These are phyloP conservation scores for Alliaria petiolata DNA, from an alignment of 345 rosid genomes.

Conservation along the genomic window DNA sequence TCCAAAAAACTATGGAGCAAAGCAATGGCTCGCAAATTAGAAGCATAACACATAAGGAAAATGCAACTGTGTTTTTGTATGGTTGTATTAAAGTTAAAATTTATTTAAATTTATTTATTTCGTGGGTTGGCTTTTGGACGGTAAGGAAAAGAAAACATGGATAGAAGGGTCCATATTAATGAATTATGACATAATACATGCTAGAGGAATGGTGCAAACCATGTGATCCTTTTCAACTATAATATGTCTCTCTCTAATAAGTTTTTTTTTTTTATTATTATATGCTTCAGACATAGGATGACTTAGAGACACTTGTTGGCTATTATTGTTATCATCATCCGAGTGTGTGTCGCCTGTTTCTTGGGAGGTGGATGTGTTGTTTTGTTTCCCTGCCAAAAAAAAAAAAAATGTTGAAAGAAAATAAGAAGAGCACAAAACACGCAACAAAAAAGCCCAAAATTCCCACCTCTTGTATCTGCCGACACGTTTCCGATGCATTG, in stretches of 20 bases:
- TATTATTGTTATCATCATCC: slow-evolving; percentile 25
- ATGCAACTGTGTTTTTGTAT: background rate
- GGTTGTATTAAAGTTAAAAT: no score
- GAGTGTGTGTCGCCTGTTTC: slow-evolving; percentile 35
- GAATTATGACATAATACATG: slow-evolving; percentile 24
- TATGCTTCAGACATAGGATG: slow-evolving; percentile 1
- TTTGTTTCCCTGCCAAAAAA: background rate
- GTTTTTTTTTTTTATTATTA: background rate
- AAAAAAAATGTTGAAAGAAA: background rate
- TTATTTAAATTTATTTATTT: background rate
- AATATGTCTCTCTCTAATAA: background rate
- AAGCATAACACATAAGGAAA: background rate
- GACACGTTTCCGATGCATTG: slow-evolving; percentile 22
- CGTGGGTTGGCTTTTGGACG: slow-evolving; percentile 24
- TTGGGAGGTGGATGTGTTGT: slow-evolving; percentile 28
- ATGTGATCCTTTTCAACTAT: slow-evolving; percentile 18
- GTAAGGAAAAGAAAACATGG: slow-evolving; percentile 22
- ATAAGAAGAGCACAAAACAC: background rate
- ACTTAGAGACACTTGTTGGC: slow-evolving; percentile 28
- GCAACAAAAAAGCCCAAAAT: background rate
- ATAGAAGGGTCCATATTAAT: slow-evolving; percentile 31
- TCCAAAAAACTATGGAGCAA: background rate
- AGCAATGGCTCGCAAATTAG: background rate
- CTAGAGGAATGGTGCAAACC: slow-evolving; percentile 31
- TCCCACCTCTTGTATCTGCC: background rate